phyloP scores from a whole-genome alignment of 768 basidiomycete species.

The Pulveroboletus sp. region DNA sequence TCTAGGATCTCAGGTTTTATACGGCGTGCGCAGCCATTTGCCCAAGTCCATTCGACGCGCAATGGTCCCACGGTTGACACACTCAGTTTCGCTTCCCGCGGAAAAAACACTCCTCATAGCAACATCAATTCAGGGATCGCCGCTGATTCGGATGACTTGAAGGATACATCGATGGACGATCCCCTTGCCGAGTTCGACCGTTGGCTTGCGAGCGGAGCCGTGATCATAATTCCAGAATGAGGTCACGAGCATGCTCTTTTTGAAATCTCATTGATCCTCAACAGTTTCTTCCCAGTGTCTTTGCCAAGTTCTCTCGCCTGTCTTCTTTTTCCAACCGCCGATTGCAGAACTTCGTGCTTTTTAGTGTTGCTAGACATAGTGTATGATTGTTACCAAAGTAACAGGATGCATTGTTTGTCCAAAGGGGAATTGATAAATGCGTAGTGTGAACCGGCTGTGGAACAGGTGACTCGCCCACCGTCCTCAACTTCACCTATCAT shows the following conservation, averaged over 20 bases:
- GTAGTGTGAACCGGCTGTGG: no score
- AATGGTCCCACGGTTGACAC: background rate
- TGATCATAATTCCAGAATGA: conserved; percentile 45
- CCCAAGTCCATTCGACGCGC: background rate
- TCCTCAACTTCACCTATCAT: background rate
- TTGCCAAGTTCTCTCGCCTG: background rate
- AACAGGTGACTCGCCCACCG: background rate
- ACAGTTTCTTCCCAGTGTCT: background rate
- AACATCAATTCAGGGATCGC: background rate
- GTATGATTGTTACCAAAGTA: no score
- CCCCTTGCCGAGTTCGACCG: conserved; percentile 65
- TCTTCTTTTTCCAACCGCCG: no score
- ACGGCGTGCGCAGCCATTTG: background rate
- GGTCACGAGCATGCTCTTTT: background rate
- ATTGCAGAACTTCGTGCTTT: no score
- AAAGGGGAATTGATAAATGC: no score
- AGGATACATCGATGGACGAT: conserved; percentile 31
- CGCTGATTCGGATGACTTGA: background rate
- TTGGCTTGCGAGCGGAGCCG: conserved; percentile 65
- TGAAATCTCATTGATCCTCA: background rate
- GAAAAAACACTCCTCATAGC: background rate
- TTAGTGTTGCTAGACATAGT: no score
- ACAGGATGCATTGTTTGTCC: no score
- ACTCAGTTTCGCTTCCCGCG: background rate
- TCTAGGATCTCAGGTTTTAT: conserved; percentile 26